phyloP scores from a whole-genome alignment of 2,329 filamentous ascomycete genomes.

The Grosmannia penicillata region DNA sequence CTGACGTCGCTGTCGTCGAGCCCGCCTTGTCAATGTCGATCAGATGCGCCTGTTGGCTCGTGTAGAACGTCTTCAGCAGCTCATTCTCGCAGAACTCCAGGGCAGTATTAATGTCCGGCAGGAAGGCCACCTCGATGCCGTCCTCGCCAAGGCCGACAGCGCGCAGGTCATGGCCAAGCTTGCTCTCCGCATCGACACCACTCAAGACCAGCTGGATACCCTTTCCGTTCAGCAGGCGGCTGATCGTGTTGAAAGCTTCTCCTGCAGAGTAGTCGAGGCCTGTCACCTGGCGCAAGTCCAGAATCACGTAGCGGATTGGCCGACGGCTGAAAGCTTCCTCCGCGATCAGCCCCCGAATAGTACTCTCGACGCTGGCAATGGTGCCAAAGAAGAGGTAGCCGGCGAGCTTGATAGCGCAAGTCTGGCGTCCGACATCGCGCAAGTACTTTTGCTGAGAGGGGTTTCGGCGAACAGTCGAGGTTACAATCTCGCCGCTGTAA shows the following conservation, averaged over 20 bases:
- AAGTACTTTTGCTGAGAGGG: conserved; percentile 80
- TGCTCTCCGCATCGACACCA: conserved; percentile 60
- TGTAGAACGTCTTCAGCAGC: conserved; percentile 67
- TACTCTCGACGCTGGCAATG: conserved; percentile 86
- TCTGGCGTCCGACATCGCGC: conserved; percentile 71
- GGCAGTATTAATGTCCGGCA: conserved; percentile 82
- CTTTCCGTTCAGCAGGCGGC: conserved; percentile 63
- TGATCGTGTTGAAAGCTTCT: conserved; percentile 87
- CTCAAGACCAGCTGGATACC: conserved; percentile 72
- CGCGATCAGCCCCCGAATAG: conserved; percentile 67
- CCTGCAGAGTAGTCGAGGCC: conserved; percentile 93
- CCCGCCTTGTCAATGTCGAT: background rate
- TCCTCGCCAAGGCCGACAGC: conserved; percentile 71
- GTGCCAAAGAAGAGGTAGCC: conserved; percentile 98
- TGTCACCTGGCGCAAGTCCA: conserved; percentile 80
- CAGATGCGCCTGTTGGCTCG: conserved; percentile 46
- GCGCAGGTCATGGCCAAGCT: conserved; percentile 63
- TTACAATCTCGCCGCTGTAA: conserved; percentile 80
- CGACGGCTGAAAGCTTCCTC: conserved; percentile 63
- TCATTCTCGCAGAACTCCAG: conserved; percentile 93
- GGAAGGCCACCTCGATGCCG: conserved; percentile 60
- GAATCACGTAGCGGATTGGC: conserved; percentile 77
- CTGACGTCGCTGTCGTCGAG: background rate
- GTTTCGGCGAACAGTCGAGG: conserved; percentile 84
- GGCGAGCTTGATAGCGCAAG: conserved; percentile 78